Evolutionary conservation across 257 asterid species (phyloP).

Genomic region (Solanum sitiens): DNA sequence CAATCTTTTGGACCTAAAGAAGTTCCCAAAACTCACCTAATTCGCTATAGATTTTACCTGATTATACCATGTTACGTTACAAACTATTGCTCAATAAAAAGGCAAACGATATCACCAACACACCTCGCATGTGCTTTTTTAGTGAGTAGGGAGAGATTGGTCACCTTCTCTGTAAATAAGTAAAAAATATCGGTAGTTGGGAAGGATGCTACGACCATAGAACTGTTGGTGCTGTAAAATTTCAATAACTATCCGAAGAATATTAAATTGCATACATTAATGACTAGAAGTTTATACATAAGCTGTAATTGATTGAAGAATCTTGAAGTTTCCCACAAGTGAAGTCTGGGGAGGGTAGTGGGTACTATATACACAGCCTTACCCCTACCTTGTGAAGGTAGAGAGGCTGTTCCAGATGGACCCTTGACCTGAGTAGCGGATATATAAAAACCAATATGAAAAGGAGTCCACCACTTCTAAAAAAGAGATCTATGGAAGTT

Average conservation of each 20-base stretch:
- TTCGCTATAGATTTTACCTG: not conserved
- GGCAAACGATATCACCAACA: not conserved
- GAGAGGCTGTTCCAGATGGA: not conserved
- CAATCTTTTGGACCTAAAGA: not conserved
- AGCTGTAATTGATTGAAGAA: not conserved
- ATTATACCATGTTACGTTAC: not conserved
- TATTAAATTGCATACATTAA: not conserved
- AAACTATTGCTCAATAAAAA: not conserved
- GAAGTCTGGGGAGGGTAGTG: not conserved
- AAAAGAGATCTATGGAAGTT: not conserved
- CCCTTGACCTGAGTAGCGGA: not conserved
- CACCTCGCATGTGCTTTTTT: not conserved
- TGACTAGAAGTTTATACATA: not conserved
- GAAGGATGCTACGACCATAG: not conserved
- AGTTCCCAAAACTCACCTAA: not conserved
- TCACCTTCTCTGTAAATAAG: not conserved
- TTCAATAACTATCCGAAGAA: not conserved
- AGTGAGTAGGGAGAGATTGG: not conserved
- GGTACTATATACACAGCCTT: not conserved
- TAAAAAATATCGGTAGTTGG: not conserved
- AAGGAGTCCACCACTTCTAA: not conserved
- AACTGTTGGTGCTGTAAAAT: not conserved
- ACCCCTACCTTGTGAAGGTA: not conserved
- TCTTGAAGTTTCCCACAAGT: not conserved
- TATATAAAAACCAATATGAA: not conserved